A percentile compares a stretch with the other conserved stretches of the same genome.
phyloP scores from a whole-genome alignment of 192 early-diverging fungal species.

The Coemansia sp. region DNA sequence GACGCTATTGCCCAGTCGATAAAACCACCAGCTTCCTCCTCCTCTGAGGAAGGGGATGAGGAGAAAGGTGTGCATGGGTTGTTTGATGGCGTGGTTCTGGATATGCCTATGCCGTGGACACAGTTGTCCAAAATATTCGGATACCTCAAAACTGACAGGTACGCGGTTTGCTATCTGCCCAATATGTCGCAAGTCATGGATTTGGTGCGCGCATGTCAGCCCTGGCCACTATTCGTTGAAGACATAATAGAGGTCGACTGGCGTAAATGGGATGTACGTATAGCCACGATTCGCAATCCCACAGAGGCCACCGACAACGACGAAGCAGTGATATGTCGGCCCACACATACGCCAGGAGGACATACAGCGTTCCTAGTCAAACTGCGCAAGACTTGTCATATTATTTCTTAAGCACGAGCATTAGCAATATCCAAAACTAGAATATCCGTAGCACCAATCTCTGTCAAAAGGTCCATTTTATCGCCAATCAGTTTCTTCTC shows the following conservation, averaged over 20 bases:
- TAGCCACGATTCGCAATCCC: constrained; percentile 28
- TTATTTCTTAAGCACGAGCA: constrained; percentile 63
- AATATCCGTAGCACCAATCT: constrained; percentile 90
- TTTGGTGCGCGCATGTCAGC: constrained; percentile 13
- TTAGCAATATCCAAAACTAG: constrained; percentile 81
- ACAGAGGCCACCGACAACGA: neutral
- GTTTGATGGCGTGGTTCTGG: constrained; percentile 39
- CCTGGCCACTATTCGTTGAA: constrained; percentile 43
- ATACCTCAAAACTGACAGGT: constrained; percentile 34
- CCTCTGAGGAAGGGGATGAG: too few species aligned
- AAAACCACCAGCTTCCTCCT: too few species aligned
- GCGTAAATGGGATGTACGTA: constrained; percentile 43
- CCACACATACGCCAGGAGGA: constrained; percentile 53
- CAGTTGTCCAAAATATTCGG: constrained; percentile 27
- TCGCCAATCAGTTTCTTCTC: constrained; percentile 74
- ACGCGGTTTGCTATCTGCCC: constrained; percentile 45
- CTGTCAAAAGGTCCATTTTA: constrained; percentile 89
- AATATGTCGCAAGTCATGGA: constrained; percentile 54
- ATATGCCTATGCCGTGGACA: constrained; percentile 53
- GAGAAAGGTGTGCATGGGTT: neutral
- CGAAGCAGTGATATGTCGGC: constrained; percentile 56
- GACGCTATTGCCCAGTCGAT: neutral
- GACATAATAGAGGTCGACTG: constrained; percentile 46
- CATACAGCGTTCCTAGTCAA: constrained; percentile 63
- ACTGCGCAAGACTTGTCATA: constrained; percentile 35